Evolutionary conservation across 345 rosid species (phyloP).

Genomic region (Orychophragmus violaceus): DNA sequence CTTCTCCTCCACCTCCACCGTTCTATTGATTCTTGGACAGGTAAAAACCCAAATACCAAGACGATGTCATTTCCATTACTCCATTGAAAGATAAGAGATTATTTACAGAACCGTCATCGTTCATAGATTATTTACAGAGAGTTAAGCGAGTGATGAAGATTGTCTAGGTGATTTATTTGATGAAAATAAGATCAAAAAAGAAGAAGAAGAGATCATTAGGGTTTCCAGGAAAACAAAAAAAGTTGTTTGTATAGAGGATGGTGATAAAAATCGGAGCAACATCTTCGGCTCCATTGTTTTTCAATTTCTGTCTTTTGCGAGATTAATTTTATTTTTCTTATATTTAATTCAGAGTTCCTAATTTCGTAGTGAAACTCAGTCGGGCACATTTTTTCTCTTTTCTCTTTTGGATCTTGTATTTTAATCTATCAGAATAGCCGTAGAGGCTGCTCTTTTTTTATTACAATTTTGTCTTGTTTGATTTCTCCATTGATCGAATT

Average conservation of each 20-base stretch:
- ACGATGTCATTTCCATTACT: slow-evolving; percentile 17
- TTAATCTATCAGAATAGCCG: neutral
- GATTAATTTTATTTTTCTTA: slow-evolving; percentile 28
- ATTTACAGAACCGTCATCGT: neutral
- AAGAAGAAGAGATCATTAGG: slow-evolving; percentile 12
- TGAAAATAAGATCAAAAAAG: slow-evolving; percentile 17
- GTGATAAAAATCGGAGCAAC: slow-evolving; percentile 26
- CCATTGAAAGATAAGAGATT: neutral
- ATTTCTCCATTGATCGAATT: neutral
- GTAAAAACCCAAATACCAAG: slow-evolving; percentile 17
- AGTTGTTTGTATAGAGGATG: slow-evolving; percentile 28
- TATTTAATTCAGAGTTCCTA: slow-evolving; percentile 3
- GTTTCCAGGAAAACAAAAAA: slow-evolving; percentile 6
- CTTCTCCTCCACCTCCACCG: slow-evolving; percentile 99
- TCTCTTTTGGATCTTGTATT: neutral
- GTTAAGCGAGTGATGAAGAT: slow-evolving; percentile 28
- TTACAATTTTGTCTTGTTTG: neutral
- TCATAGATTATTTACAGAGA: slow-evolving; percentile 30
- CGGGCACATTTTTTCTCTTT: neutral
- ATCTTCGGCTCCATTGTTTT: slow-evolving; percentile 32
- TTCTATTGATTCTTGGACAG: slow-evolving; percentile 76
- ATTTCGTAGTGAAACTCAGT: slow-evolving; percentile 16
- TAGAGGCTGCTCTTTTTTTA: slow-evolving; percentile 4
- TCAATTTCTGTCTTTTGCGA: slow-evolving; percentile 18
- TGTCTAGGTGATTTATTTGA: slow-evolving; percentile 25